phyloP scores from a whole-genome alignment of 2,329 filamentous ascomycete genomes.

The Talaromyces albobiverticillius region DNA sequence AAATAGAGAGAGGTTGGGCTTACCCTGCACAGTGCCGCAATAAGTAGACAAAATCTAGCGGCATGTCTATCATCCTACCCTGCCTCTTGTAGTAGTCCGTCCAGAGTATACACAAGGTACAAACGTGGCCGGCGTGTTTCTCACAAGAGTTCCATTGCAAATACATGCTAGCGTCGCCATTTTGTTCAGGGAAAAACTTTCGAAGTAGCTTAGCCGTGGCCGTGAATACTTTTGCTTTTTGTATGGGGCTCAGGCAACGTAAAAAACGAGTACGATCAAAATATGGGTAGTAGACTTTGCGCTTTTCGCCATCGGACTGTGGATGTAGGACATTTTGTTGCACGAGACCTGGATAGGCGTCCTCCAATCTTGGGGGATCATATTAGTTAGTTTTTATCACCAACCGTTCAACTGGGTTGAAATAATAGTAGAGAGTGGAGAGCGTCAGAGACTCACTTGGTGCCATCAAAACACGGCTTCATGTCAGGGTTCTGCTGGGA shows the following conservation, averaged over 20 bases:
- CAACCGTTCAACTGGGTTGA: background rate
- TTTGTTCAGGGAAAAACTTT: background rate
- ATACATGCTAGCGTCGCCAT: background rate
- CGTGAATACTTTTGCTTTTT: background rate
- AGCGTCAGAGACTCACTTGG: background rate
- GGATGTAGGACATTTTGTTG: background rate
- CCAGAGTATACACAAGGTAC: background rate
- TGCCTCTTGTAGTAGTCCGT: background rate
- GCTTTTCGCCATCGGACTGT: background rate
- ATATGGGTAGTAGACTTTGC: background rate
- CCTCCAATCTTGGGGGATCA: background rate
- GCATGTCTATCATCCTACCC: background rate
- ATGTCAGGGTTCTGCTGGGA: background rate
- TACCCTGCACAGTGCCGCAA: conserved; percentile 3
- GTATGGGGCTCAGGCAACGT: background rate
- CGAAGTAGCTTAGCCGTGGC: background rate
- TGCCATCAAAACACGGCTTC: background rate
- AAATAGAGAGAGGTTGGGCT: background rate
- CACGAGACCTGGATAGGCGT: background rate
- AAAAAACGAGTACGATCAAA: background rate
- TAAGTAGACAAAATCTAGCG: background rate
- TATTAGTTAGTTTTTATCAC: background rate
- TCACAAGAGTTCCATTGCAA: background rate
- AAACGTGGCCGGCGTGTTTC: background rate
- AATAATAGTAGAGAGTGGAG: too few species aligned